Evolutionary conservation across 768 basidiomycete genomes (phyloP), one percentile per base, ranked within the genome.

Genomic region (Antrodiella citrinella): DNA sequence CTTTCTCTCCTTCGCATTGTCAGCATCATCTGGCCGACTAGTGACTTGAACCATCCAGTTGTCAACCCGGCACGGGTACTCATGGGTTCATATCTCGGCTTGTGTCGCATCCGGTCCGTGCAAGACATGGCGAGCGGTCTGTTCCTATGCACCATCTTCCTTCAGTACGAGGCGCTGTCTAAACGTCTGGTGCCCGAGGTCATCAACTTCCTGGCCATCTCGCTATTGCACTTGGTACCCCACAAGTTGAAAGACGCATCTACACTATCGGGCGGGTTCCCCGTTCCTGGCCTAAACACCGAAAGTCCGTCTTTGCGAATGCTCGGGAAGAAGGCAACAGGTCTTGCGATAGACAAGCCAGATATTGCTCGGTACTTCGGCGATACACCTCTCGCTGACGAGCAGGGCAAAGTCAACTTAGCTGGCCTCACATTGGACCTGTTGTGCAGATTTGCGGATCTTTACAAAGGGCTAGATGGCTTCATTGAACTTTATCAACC

Each of bases 1-100:
- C 73, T 99, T 18, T 72, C 77, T 0, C 71, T 99, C 2, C 71
- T 98, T 24, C 82, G 93, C 20, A 65, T 93, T 35, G 77, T 91
- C 46, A 92, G 92, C 3, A 69, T 74, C 12, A 70, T 88, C 26
- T 99, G 94, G 94, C 87, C 93, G 2, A 92, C 93, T 2, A 95
- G 91, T 63, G 96, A 99, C 67, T 77, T 95, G 68, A 85, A 84
- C 47, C 94, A 99, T 65, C 79, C 83, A 0, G 92, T 98, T 43
- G 72, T 91, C 18, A 87, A 90, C 0, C 91, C 93, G 0, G 78
- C 93, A 0, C 79, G 91, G 45, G 68, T 98, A 15, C 76, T 98
- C 49, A 88, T 96, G 72, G 91, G 88, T 1, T 84, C 91, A 43
- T 98, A 97, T 63, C 83, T 99, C 15, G 84, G 84, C 5, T 73